Base-by-base conservation (phyloP, 2,329 filamentous ascomycete species). In the Aspergillus aculeatinus region DNA sequence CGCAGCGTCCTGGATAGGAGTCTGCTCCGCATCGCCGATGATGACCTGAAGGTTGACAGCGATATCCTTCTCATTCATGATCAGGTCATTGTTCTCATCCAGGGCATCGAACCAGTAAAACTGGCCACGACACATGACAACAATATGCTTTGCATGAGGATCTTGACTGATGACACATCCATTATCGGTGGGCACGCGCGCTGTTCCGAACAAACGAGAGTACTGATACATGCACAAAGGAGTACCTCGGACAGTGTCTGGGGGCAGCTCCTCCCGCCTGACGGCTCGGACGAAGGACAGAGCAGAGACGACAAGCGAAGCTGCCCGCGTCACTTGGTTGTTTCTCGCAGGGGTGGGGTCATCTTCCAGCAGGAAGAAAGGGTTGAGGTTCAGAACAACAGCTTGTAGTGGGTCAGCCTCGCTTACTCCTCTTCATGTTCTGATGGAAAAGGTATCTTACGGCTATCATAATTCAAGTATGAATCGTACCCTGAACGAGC, bases 71-170 rank as follows among this genome's bases (percentile, higher is more conserved):
- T 98, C 95, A 0, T 89, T 93, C 94, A 98, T 98, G 77, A 99
- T 96, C 58, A 96, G 80, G 74, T 99, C 95, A 6, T 90, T 90
- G 76, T 96, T 96, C 67, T 94, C 89, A 68, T 99, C 95, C 19
- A 99, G 81, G 2, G 97, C 93, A 75, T 99, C 95, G 69, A 99
- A 99, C 94, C 94, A 98, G 77, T 99, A 99, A 71, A 98, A 93
- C 67, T 99, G 95, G 1, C 95, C 95, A 65, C 94, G 91, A 72
- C 92, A 96, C 77, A 98, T 84, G 48, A 98, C 92, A 10, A 97
- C 90, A 42, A 99, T 82, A 74, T 99, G 95, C 78, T 92, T 96
- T 3, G 94, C 91, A n/a, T 88, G 86, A 0, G 92, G 90, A 70
- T 98, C 93, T 73, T 98, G 93, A 64, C 93, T 92, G 70, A 99